Base-by-base conservation (phyloP, 75 land plant species). In the Sequoia sempervirens region DNA sequence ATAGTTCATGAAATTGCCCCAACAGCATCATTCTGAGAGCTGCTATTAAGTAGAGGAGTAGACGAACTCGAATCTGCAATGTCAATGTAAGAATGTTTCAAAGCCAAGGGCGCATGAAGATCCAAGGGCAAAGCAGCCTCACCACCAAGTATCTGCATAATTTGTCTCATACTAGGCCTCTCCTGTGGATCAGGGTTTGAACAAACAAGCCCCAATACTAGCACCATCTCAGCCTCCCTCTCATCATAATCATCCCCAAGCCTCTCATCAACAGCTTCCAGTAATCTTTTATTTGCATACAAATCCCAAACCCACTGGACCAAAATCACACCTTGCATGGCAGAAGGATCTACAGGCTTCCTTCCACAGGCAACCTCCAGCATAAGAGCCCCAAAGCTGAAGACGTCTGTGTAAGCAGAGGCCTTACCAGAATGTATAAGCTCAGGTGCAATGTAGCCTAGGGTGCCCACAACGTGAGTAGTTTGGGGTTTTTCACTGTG, bases 361-460 rank as follows among this genome's bases (percentile, higher is more conserved):
- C 88, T 81, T 2, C 88, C 87, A 26, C 79, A 81, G 0, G 82
- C 88, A 30, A 87, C 52, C 79, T 87, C 88, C 87, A 87, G 52
- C 53, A 78, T 32, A 4, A 87, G 88, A 17, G 88, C 88, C 7
- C 88, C 88, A 40, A 85, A 84, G 54, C 85, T 84, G 84, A 80
- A 84, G 43, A 79, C 50, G 28, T 80, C 58, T 73, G 85, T 80
- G 66, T 38, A 69, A 14, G 85, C 28, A 9, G 89, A 87, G 6
- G 88, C 85, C 50, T 83, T 83, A 15, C 84, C 80, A 8, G 82
- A 84, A 36, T 45, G 79, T 43, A 64, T 45, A 28, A 88, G 80
- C 78, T 88, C 89, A 20, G 88, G 89, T 17, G 89, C 88, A 13
- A 88, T n/a, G 88, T 88, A 88, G 2, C 89, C 89, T n/a, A 79